These are phyloP conservation scores for Plectranthus barbatus DNA, from an alignment of 257 asterid species.

Conservation along the genomic window DNA sequence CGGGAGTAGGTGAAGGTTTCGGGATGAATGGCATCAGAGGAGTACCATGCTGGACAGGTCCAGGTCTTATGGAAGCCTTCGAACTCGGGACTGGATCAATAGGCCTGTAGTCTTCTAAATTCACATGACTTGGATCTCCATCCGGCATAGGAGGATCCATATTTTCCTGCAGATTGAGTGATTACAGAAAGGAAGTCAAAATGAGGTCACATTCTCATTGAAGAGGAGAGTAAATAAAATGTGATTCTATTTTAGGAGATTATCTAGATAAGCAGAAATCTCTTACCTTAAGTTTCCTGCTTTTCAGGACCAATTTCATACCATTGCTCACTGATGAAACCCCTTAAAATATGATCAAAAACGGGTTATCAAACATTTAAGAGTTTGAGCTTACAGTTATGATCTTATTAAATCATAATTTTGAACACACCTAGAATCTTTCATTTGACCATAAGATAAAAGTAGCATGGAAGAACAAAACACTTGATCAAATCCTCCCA, in stretches of 20 bases:
- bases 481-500: background rate
- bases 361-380: background rate
- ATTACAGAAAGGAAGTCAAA: background rate
- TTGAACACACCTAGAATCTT: background rate
- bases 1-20: conserved; percentile 61
- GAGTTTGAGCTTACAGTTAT: background rate
- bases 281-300: conserved; percentile 56
- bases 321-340: conserved; percentile 6
- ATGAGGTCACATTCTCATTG: background rate
- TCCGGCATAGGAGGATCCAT: background rate
- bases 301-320: conserved; percentile 9
- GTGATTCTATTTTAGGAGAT: background rate
- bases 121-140: conserved; percentile 10
- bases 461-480: background rate
- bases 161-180: conserved; percentile 25
- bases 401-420: background rate
- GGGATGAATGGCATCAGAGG: conserved; percentile 85
- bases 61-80: conserved; percentile 56
- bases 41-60: conserved; percentile 78
- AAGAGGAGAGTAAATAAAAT: background rate
- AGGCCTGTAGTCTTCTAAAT: conserved; percentile 65
- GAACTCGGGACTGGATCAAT: conserved; percentile 76
- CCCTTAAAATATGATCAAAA: conserved; percentile 11
- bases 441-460: background rate
- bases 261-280: background rate